Conservation (phyloP, 2,329 filamentous ascomycete species). For the Xylaria multiplex region DNA sequence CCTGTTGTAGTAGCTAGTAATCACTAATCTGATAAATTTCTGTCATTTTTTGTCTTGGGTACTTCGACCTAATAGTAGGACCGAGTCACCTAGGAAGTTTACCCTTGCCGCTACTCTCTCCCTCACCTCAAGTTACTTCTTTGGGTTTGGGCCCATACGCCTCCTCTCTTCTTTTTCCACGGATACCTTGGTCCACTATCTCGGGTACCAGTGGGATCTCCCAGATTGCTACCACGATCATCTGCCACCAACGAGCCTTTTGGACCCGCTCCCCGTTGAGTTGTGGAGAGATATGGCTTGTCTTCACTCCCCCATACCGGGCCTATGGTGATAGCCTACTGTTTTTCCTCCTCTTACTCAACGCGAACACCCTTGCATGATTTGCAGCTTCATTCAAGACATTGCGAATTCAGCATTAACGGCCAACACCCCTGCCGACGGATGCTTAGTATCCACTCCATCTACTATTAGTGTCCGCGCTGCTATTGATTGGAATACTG, state of each 20-base stretch:
- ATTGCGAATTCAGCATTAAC: slow-evolving; percentile 45
- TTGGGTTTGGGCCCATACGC: slow-evolving; percentile 39
- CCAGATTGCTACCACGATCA: slow-evolving; percentile 20
- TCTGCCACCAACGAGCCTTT: slow-evolving; percentile 34
- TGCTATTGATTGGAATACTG: slow-evolving; percentile 39
- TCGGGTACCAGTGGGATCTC: slow-evolving; percentile 25
- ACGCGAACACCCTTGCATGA: slow-evolving; percentile 47
- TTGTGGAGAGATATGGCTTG: slow-evolving; percentile 41
- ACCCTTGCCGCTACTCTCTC: slow-evolving; percentile 45
- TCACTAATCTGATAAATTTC: slow-evolving; percentile 26
- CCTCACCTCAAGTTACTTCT: slow-evolving; percentile 43
- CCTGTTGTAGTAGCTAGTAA: slow-evolving; percentile 27
- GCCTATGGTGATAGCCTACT: slow-evolving; percentile 29
- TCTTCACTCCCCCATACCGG: slow-evolving; percentile 31
- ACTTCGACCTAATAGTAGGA: slow-evolving; percentile 26
- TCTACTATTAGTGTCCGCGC: slow-evolving; percentile 30
- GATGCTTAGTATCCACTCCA: slow-evolving; percentile 38
- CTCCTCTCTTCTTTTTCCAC: slow-evolving; percentile 39
- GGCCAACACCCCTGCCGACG: slow-evolving; percentile 46
- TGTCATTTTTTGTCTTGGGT: slow-evolving; percentile 22
- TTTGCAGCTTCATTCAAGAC: slow-evolving; percentile 47
- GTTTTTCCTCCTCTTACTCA: slow-evolving; percentile 36
- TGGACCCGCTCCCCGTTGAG: slow-evolving; percentile 40
- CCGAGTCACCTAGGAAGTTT: slow-evolving; percentile 37
- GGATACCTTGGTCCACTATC: slow-evolving; percentile 33